Evolutionary conservation across 1,284 basidiomycete species (phyloP).

Genomic region (Heterobasidion occidentale): DNA sequence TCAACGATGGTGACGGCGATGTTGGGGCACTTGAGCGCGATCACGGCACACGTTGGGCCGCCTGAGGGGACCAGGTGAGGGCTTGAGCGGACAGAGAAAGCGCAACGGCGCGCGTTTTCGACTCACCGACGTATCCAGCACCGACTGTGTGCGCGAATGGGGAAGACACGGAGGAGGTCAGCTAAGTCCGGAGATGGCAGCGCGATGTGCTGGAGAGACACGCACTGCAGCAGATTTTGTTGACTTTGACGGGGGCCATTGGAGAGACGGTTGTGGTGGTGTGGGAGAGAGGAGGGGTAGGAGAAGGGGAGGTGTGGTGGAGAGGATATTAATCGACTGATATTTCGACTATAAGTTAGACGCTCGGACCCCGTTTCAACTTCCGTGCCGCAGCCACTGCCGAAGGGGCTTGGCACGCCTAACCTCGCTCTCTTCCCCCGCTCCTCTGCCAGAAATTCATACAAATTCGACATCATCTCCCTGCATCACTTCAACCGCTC

Average conservation of each 20-base stretch:
- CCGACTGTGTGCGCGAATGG: constrained; percentile 51
- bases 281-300: constrained; percentile 5
- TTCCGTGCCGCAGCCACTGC: background rate
- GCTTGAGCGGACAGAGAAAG: background rate
- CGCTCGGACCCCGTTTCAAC: background rate
- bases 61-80: constrained; percentile 33
- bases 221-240: constrained; percentile 89
- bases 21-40: constrained; percentile 91
- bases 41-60: constrained; percentile 92
- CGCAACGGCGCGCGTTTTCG: background rate
- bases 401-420: background rate
- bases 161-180: constrained; percentile 8
- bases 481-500: too few relatives aligned
- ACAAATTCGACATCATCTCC: too few relatives aligned
- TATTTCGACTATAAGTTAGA: background rate
- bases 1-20: constrained; percentile 97
- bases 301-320: constrained; percentile 1
- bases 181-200: constrained; percentile 9
- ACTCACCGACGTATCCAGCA: constrained; percentile 91
- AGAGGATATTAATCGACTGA: background rate
- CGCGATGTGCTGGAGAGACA: constrained; percentile 16
- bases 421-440: too few relatives aligned
- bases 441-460: too few relatives aligned
- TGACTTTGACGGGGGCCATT: constrained; percentile 64
- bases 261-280: constrained; percentile 6